Base-by-base conservation (phyloP, 192 early-diverging fungal genomes). In the Mortierella claussenii region DNA sequence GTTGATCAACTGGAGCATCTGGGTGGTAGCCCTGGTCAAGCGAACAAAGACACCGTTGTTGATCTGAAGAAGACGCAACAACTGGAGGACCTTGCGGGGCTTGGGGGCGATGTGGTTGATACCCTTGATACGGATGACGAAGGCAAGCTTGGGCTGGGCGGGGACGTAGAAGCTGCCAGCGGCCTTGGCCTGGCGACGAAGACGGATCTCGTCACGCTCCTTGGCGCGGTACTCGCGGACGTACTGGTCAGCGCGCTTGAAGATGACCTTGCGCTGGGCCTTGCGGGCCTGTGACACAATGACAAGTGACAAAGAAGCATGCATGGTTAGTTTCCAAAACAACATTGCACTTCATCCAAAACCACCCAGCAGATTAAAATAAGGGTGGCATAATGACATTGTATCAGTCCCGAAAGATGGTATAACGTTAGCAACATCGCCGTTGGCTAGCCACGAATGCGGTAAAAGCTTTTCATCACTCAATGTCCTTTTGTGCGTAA, bases 21-120 rank as follows among this genome's bases (percentile, higher is more conserved):
- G 90, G 69, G 92, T 88, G 63, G 97, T 97, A 62, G 98, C 97
- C 88, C 92, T 94, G 88, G 94, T 97, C 75, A 98, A 89, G 45
- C 89, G 88, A 67, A 99, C 86, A 81, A 99, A 99, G 81, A 95
- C 93, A 76, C 91, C 96, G 86, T 93, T 92, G 95, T 99, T 98
- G 92, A 99, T 99, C 90, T 97, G 94, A 85, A 93, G 91, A 76
- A 99, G 89, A 91, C 97, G 96, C 79, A 99, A 86, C 71, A 99
- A 91, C 87, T 98, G 97, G 67, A 99, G 90, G 59, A 98, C 94
- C 94, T 99, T 99, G 82, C 95, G 90, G 78, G 98, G 96, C 92
- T 99, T 99, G 83, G 97, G 98, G 31, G 97, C 88, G 70, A 99
- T 92, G 88, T 98, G 94, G 92, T 96, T 98, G 91, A 99, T 96